phyloP scores from a whole-genome alignment of 306 rosid genomes.

The Oxytropis ochrocephala region DNA sequence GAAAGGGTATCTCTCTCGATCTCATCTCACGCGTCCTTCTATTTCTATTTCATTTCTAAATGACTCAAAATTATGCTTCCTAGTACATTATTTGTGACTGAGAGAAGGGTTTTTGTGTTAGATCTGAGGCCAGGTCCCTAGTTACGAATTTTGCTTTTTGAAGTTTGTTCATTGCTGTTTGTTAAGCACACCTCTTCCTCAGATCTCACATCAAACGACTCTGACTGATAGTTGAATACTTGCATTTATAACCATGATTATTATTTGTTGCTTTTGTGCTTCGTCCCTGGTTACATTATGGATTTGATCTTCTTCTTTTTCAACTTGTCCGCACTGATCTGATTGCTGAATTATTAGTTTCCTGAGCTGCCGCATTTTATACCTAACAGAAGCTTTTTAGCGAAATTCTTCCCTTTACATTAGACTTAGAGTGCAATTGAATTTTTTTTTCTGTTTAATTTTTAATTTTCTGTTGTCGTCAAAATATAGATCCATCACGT shows the following conservation, averaged over 20 bases:
- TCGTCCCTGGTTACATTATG: not conserved
- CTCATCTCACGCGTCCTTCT: conserved; percentile 11
- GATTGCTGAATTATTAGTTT: conserved; percentile 16
- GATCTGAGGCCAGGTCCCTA: conserved; percentile 43
- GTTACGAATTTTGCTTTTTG: conserved; percentile 5
- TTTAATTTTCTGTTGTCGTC: not conserved
- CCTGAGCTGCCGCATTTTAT: not conserved
- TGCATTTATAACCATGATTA: not conserved
- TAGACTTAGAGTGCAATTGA: not conserved
- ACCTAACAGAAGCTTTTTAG: not conserved
- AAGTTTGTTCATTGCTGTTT: conserved; percentile 12
- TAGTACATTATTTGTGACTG: not conserved
- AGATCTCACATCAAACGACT: conserved; percentile 31
- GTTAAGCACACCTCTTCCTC: not conserved
- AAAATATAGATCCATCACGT: not conserved
- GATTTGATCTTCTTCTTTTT: not conserved
- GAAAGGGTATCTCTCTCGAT: conserved; percentile 59
- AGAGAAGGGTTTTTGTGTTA: conserved; percentile 23
- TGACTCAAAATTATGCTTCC: not conserved
- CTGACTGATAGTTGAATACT: not conserved
- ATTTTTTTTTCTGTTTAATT: not conserved
- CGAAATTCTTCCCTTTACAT: not conserved
- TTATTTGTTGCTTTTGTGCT: not conserved
- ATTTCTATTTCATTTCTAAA: not conserved
- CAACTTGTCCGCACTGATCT: conserved; percentile 15